Conservation (phyloP, 2,329 filamentous ascomycete genomes). For the Juglanconis sp. region DNA sequence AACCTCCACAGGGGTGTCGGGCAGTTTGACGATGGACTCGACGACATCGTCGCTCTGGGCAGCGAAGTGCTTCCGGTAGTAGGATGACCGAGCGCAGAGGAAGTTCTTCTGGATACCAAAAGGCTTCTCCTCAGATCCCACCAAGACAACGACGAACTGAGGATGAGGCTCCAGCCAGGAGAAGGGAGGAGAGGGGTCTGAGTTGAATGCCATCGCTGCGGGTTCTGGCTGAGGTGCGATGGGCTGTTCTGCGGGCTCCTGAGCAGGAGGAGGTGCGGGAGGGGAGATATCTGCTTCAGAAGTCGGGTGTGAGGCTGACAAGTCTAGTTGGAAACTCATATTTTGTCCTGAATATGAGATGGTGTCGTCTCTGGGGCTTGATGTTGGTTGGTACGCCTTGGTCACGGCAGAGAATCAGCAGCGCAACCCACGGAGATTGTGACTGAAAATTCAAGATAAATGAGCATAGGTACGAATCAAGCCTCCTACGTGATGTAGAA, state of each 20-base stretch:
- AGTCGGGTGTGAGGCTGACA: neutral
- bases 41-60: conserved; percentile 35
- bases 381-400: too few relatives aligned
- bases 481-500: neutral
- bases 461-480: too few relatives aligned
- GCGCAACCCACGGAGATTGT: too few relatives aligned
- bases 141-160: conserved; percentile 52
- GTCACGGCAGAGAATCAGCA: too few relatives aligned
- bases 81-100: conserved; percentile 48
- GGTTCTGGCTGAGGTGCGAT: neutral
- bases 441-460: too few relatives aligned
- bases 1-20: conserved; percentile 44
- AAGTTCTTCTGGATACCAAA: conserved; percentile 60
- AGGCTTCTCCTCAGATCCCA: conserved; percentile 49
- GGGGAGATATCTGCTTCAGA: neutral
- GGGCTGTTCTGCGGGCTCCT: neutral
- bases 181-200: neutral
- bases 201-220: neutral
- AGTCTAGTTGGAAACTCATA: neutral
- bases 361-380: too few relatives aligned
- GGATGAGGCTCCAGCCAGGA: conserved; percentile 44
- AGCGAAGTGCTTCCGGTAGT: conserved; percentile 46
- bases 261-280: neutral
- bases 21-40: conserved; percentile 49
- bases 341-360: neutral